Conservation (phyloP, 192 early-diverging fungal species). For the Diversispora epigaea region DNA sequence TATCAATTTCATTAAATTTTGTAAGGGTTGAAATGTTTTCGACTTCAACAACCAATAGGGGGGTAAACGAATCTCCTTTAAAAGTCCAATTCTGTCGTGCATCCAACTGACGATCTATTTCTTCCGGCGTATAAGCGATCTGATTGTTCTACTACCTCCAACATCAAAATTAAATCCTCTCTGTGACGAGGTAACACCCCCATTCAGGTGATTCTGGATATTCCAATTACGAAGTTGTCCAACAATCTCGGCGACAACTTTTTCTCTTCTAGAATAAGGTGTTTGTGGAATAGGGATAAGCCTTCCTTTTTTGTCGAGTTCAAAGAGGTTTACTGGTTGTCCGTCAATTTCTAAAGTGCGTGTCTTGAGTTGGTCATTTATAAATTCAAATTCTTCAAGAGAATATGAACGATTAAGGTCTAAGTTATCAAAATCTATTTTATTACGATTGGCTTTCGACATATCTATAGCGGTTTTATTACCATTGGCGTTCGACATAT, state of each 20-base stretch:
- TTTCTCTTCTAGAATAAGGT: conserved; percentile 4
- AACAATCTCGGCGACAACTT: conserved; percentile 28
- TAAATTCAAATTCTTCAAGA: conserved; percentile 28
- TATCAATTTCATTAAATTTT: conserved; percentile 10
- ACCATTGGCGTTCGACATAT: too few relatives aligned
- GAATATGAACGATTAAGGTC: conserved; percentile 28
- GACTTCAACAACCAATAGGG: conserved; percentile 29
- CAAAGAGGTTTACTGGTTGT: conserved; percentile 29
- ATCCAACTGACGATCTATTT: conserved; percentile 6
- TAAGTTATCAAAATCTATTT: conserved; percentile 24
- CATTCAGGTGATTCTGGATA: conserved; percentile 19
- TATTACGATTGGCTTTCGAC: neutral
- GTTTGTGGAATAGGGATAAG: conserved; percentile 25
- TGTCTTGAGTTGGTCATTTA: conserved; percentile 25
- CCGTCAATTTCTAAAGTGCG: conserved; percentile 20
- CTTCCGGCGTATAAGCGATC: conserved; percentile 22
- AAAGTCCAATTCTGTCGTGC: conserved; percentile 24
- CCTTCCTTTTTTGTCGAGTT: conserved; percentile 27
- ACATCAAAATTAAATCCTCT: conserved; percentile 28
- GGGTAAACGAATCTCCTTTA: conserved; percentile 24
- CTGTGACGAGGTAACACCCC: conserved; percentile 31
- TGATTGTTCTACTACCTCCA: conserved; percentile 24
- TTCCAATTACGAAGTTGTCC: conserved; percentile 30
- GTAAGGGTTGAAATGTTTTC: neutral
- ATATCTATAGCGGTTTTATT: too few relatives aligned